Percentiles rank a stretch among this genome's conserved stretches.
Conservation (phyloP, 768 basidiomycete genomes). For the Termitomyces titanicus region DNA sequence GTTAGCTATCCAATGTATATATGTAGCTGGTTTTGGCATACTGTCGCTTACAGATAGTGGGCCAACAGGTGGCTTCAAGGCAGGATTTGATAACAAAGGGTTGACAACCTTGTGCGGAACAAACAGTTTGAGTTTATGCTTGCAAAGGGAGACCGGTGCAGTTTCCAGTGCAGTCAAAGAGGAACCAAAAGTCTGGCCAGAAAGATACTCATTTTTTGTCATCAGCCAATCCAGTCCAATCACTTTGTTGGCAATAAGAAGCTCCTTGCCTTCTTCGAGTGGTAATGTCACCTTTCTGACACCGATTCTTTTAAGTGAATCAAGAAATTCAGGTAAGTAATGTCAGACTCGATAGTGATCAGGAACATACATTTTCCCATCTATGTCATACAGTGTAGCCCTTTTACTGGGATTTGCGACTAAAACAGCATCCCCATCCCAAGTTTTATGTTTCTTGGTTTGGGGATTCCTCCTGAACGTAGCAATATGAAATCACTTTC, state of each 20-base stretch:
- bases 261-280: constrained; percentile 34
- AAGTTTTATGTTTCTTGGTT: constrained; percentile 82
- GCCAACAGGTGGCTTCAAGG: constrained; percentile 19
- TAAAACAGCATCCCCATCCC: constrained; percentile 82
- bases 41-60: constrained; percentile 21
- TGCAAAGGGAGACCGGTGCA: background rate
- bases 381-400: constrained; percentile 55
- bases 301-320: constrained; percentile 38
- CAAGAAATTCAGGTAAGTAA: background rate
- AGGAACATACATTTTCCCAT: constrained; percentile 59
- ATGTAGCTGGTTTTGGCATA: constrained; percentile 13
- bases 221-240: constrained; percentile 62
- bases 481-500: background rate
- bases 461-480: constrained; percentile 59
- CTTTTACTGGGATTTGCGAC: constrained; percentile 41
- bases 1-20: constrained; percentile 64
- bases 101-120: constrained; percentile 12
- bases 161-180: background rate
- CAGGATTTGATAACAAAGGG: background rate
- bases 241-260: constrained; percentile 51
- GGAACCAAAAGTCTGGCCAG: constrained; percentile 58
- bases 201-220: constrained; percentile 51
- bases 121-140: constrained; percentile 15
- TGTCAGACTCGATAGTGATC: background rate
- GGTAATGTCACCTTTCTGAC: constrained; percentile 43